Conservation (phyloP, 169 alveolate genomes). For the Plasmodium knowlesi region DNA sequence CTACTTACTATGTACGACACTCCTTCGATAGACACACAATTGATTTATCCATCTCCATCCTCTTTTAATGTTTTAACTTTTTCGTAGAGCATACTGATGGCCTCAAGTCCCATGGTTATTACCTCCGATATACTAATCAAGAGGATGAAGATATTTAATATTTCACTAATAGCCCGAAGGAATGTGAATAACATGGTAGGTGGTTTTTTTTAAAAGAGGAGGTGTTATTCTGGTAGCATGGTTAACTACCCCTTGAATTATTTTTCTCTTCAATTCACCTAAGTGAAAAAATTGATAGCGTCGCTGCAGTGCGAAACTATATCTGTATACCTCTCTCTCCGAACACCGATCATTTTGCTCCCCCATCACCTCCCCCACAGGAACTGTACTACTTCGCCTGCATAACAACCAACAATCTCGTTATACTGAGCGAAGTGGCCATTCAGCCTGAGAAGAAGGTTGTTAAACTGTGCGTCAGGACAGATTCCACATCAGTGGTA, state of each 20-base stretch:
- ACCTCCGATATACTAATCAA: constrained; percentile 70
- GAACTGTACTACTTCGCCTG: constrained; percentile 77
- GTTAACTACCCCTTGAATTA: background rate
- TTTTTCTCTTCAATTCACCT: background rate
- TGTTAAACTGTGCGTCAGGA: constrained; percentile 74
- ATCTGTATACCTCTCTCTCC: background rate
- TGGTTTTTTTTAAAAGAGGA: background rate
- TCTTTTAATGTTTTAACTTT: background rate
- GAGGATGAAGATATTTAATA: constrained; percentile 70
- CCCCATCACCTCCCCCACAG: constrained; percentile 43
- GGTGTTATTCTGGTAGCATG: background rate
- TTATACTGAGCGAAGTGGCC: constrained; percentile 78
- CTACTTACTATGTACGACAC: background rate
- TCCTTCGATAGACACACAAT: background rate
- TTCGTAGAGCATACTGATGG: constrained; percentile 57
- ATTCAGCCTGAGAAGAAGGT: constrained; percentile 62
- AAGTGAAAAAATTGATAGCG: background rate
- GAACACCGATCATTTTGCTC: background rate
- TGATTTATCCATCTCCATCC: background rate
- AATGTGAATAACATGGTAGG: constrained; percentile 35
- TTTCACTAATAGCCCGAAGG: constrained; percentile 56
- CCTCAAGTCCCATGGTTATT: constrained; percentile 74
- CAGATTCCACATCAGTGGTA: constrained; percentile 81
- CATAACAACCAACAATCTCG: constrained; percentile 77
- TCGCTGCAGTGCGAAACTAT: background rate